Evolutionary conservation across 257 asterid species (phyloP).

Genomic region (Solanum tarapatanum): DNA sequence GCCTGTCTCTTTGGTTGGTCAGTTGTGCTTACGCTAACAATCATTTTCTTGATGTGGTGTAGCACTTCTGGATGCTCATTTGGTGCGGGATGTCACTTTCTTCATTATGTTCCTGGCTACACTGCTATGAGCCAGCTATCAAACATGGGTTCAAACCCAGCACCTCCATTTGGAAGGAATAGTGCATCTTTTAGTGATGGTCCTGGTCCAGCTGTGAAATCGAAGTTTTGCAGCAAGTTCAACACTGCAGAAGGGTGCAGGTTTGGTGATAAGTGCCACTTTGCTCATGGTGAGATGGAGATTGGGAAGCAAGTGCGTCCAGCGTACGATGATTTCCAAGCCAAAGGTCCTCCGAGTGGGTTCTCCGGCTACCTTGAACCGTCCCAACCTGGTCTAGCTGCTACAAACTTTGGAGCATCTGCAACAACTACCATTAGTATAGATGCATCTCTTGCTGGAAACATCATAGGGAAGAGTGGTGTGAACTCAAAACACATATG

Average conservation of each 20-base stretch:
- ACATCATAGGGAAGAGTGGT: slow-evolving; percentile 81
- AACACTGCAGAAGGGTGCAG: slow-evolving; percentile 83
- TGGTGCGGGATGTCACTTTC: slow-evolving; percentile 85
- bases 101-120: slow-evolving; percentile 75
- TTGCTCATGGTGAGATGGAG: slow-evolving; percentile 92
- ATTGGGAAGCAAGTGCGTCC: slow-evolving; percentile 42
- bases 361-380: slow-evolving; percentile 33
- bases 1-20: background rate
- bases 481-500: slow-evolving; percentile 82
- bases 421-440: slow-evolving; percentile 76
- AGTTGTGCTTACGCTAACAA: background rate
- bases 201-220: slow-evolving; percentile 32
- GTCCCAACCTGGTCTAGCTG: slow-evolving; percentile 35
- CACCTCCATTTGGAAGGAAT: slow-evolving; percentile 15
- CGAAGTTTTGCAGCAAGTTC: slow-evolving; percentile 63
- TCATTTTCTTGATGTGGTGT: slow-evolving; percentile 9
- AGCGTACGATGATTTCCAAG: slow-evolving; percentile 43
- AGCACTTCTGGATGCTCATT: slow-evolving; percentile 61
- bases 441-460: slow-evolving; percentile 68
- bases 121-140: slow-evolving; percentile 72
- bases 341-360: slow-evolving; percentile 31
- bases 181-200: slow-evolving; percentile 34
- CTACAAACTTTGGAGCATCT: slow-evolving; percentile 50
- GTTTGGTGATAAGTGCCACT: slow-evolving; percentile 73
- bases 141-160: slow-evolving; percentile 56